These are phyloP conservation scores for Aphanoascus verrucosus DNA, from an alignment of 2,329 filamentous ascomycete species.

Conservation along the genomic window DNA sequence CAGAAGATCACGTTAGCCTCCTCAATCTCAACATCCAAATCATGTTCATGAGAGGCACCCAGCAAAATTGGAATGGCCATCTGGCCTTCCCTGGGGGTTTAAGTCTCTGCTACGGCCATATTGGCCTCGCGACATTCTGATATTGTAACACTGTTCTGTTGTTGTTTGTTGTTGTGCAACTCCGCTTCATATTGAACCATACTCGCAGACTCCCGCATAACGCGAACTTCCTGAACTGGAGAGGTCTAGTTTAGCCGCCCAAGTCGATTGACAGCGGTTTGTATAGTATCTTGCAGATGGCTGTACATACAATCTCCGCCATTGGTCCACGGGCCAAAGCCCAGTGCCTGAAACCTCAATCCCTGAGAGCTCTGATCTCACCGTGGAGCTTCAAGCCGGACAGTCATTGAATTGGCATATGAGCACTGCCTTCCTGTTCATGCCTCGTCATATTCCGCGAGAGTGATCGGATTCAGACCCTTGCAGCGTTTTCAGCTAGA, in stretches of 20 bases:
- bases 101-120: no score
- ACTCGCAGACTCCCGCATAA: not conserved
- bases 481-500: not conserved
- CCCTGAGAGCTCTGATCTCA: not conserved
- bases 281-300: not conserved
- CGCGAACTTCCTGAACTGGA: not conserved
- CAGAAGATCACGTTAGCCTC: constrained; percentile 27
- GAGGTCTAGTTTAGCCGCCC: not conserved
- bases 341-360: not conserved
- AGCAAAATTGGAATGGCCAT: no score
- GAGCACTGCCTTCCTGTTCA: not conserved
- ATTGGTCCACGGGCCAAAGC: constrained; percentile 1
- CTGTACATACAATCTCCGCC: not conserved
- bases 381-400: not conserved
- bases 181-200: no score
- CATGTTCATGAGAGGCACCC: no score
- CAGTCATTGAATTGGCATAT: not conserved
- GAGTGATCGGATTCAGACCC: not conserved
- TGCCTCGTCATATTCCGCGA: not conserved
- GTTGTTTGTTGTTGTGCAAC: no score
- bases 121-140: no score
- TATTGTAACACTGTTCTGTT: no score
- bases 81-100: no score
- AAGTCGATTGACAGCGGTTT: not conserved
- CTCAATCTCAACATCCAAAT: not conserved